phyloP scores from a whole-genome alignment of 1,284 basidiomycete species.

The Fomes fomentarius region DNA sequence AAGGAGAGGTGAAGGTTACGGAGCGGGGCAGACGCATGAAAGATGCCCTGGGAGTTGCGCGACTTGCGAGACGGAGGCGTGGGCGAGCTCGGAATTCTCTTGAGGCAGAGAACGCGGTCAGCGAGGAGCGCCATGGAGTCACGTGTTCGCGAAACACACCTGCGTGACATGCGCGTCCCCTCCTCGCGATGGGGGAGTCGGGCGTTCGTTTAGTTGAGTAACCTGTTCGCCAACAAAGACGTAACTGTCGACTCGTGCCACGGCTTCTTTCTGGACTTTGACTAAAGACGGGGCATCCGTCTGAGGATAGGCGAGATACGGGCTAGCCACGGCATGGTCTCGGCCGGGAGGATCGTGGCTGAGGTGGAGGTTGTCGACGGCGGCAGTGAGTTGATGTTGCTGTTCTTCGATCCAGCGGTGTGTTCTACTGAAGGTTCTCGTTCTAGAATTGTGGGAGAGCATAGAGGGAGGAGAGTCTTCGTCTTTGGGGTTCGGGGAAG shows the following conservation, averaged over 20 bases:
- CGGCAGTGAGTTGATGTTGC: conserved; percentile 35
- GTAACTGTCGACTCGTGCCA: conserved; percentile 53
- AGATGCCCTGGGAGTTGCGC: conserved; percentile 35
- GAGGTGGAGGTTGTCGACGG: conserved; percentile 13
- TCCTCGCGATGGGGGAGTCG: conserved; percentile 28
- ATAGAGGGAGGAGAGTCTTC: conserved; percentile 23
- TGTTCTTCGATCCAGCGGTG: conserved; percentile 73
- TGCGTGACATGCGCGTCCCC: conserved; percentile 38
- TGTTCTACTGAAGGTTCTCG: conserved; percentile 54
- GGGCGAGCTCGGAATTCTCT: conserved; percentile 32
- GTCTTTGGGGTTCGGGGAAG: conserved; percentile 21
- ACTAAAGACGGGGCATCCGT: conserved; percentile 35
- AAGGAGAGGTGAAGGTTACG: conserved; percentile 58
- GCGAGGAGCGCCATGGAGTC: conserved; percentile 23
- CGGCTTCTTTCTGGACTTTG: conserved; percentile 37
- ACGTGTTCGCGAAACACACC: conserved; percentile 33
- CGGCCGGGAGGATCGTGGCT: conserved; percentile 24
- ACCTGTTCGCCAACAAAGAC: conserved; percentile 52
- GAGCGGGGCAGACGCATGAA: conserved; percentile 54
- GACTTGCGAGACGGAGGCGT: conserved; percentile 40
- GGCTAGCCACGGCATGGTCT: conserved; percentile 38
- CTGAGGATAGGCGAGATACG: conserved; percentile 60
- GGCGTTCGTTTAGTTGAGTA: conserved; percentile 32
- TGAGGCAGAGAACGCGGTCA: conserved; percentile 18
- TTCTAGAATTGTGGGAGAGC: conserved; percentile 13